These are phyloP conservation scores for Mycena latifolia DNA, from an alignment of 768 basidiomycete genomes.

Conservation along the genomic window DNA sequence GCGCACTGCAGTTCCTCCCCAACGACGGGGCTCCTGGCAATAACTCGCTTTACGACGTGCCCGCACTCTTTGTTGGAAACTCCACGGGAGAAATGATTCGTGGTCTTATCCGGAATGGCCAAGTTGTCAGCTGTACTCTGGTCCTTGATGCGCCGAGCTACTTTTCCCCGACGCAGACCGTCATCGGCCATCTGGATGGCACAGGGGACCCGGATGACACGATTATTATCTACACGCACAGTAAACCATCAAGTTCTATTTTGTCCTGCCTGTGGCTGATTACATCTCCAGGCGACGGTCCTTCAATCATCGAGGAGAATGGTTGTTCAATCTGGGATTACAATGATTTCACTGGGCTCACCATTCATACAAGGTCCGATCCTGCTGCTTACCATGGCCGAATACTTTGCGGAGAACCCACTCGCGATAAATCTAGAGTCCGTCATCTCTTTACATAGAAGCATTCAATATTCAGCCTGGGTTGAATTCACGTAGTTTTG, in stretches of 20 bases:
- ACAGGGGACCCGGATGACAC: slow-evolving; percentile 37
- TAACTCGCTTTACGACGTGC: slow-evolving; percentile 40
- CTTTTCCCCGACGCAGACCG: slow-evolving; percentile 38
- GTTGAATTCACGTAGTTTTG: slow-evolving; percentile 36
- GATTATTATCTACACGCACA: slow-evolving; percentile 46
- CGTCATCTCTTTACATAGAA: slow-evolving; percentile 4
- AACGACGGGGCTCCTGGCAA: slow-evolving; percentile 41
- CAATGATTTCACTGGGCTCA: too few species aligned
- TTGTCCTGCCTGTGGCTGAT: not conserved
- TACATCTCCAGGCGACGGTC: slow-evolving; percentile 42
- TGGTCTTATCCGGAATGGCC: slow-evolving; percentile 32
- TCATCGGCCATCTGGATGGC: slow-evolving; percentile 43
- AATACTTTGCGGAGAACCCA: slow-evolving; percentile 41
- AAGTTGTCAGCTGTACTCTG: slow-evolving; percentile 41
- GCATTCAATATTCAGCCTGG: too few species aligned
- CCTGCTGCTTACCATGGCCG: slow-evolving; percentile 45
- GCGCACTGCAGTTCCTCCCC: slow-evolving; percentile 47
- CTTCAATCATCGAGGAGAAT: slow-evolving; percentile 47
- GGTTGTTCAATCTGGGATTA: too few species aligned
- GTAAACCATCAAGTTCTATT: slow-evolving; percentile 22
- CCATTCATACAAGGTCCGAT: too few species aligned
- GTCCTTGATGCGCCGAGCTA: slow-evolving; percentile 45
- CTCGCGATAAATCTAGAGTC: slow-evolving; percentile 45
- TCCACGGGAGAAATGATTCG: slow-evolving; percentile 45
- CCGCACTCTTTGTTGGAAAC: slow-evolving; percentile 45